Percentiles rank a stretch among this genome's conserved stretches.
Conservation (phyloP, 768 basidiomycete species). For the Podaxis pistillaris region DNA sequence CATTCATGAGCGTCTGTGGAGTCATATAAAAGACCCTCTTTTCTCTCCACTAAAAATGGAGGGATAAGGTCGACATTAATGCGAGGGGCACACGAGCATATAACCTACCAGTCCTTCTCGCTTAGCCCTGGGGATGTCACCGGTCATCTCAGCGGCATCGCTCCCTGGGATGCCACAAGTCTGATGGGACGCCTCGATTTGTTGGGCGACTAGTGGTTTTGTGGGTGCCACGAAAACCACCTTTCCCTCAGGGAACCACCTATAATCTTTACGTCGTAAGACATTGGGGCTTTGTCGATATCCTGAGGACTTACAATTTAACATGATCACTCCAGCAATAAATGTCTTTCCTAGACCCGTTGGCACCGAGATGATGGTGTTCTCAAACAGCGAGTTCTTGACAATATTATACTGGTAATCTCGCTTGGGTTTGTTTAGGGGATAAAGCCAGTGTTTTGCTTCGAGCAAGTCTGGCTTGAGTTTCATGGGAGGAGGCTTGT, state of each 20-base stretch:
- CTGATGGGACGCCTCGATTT: constrained; percentile 89
- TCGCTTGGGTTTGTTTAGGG: constrained; percentile 82
- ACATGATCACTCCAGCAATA: constrained; percentile 94
- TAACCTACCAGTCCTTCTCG: constrained; percentile 60
- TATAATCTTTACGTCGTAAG: constrained; percentile 57
- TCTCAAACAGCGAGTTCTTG: constrained; percentile 81
- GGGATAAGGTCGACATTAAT: neutral
- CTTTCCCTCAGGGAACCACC: constrained; percentile 91
- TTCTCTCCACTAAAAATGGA: constrained; percentile 59
- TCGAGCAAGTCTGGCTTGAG: constrained; percentile 74
- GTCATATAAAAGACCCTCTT: constrained; percentile 95
- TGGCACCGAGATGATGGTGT: constrained; percentile 90
- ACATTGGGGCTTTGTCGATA: constrained; percentile 10
- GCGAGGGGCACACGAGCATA: neutral
- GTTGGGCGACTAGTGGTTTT: constrained; percentile 94
- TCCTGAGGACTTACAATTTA: constrained; percentile 62
- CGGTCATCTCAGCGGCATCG: constrained; percentile 87
- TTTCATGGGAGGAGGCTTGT: constrained; percentile 75
- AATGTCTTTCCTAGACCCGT: constrained; percentile 99
- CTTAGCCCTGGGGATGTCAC: constrained; percentile 53
- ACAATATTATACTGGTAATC: constrained; percentile 97
- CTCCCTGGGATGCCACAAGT: constrained; percentile 89
- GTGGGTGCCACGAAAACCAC: constrained; percentile 96
- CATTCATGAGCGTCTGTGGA: constrained; percentile 91
- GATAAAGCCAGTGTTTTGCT: constrained; percentile 87